Evolutionary conservation across 75 land plant genomes (phyloP).

Genomic region (Picea sitchensis): DNA sequence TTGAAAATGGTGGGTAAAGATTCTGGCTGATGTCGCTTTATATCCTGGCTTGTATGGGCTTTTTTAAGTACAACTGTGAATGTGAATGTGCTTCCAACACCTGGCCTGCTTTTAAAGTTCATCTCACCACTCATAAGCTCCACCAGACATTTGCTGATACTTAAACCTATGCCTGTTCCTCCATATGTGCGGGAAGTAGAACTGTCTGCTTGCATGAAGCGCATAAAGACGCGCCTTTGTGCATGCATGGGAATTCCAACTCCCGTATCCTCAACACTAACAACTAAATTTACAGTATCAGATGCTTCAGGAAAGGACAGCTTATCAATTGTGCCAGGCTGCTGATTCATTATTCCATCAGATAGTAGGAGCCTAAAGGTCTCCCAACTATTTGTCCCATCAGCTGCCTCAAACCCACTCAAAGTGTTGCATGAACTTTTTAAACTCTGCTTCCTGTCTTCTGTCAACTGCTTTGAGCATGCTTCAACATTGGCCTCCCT

Average conservation of each 20-base stretch:
- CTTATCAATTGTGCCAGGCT: not conserved
- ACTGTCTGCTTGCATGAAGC: slow-evolving; percentile 80
- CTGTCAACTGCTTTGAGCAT: slow-evolving; percentile 10
- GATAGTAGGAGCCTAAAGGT: slow-evolving; percentile 30
- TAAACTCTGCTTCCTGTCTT: not conserved
- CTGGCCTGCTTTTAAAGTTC: slow-evolving; percentile 51
- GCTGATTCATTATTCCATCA: slow-evolving; percentile 10
- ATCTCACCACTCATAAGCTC: slow-evolving; percentile 64
- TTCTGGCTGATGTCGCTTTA: slow-evolving; percentile 20
- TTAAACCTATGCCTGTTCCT: slow-evolving; percentile 75
- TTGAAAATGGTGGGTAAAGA: slow-evolving; percentile 30
- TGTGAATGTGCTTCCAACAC: slow-evolving; percentile 54
- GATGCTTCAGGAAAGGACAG: slow-evolving; percentile 15
- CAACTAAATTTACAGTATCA: slow-evolving; percentile 35
- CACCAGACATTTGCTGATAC: slow-evolving; percentile 65
- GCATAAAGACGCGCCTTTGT: slow-evolving; percentile 56
- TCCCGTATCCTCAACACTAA: slow-evolving; percentile 72
- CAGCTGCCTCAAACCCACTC: slow-evolving; percentile 52
- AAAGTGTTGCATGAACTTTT: slow-evolving; percentile 27
- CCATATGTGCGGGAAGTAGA: slow-evolving; percentile 71
- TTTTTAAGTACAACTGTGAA: slow-evolving; percentile 42
- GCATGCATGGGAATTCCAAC: slow-evolving; percentile 70
- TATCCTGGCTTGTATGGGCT: slow-evolving; percentile 13
- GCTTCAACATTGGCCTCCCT: slow-evolving; percentile 15
- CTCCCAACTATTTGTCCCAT: slow-evolving; percentile 45